Base-by-base conservation (phyloP, 1,284 basidiomycete species). In the Gymnopus androsaceus region DNA sequence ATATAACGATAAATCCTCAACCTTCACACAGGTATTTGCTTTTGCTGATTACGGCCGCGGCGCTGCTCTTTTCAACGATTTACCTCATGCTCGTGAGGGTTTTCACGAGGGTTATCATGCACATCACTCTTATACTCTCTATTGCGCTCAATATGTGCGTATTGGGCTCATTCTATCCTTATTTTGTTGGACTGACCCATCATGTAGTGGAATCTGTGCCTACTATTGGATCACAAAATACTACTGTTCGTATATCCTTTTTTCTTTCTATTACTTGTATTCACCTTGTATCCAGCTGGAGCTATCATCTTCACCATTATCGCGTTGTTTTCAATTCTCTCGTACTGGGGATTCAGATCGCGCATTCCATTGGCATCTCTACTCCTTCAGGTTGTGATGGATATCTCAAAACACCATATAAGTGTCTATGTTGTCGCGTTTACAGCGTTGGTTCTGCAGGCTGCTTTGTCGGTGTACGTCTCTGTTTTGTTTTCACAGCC, bases 351-450 rank as follows among this genome's bases (percentile, higher is more conserved):
- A 5, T 87, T 83, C 68, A 78, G 80, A 41, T 78, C 81, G 4
- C 81, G 91, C 23, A 94, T 95, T 55, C 92, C 92, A 0, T 74
- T 95, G 3, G 87, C 90, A 2, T 84, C 87, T 17, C 72, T 94
- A 6, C 78, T 94, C 5, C 78, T 95, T 3, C 88, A 94, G 69
- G 86, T 91, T 25, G 84, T 88, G 3, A 90, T 94, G 76, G 90
- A 93, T 63, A 80, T 93, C 37, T 81, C 88, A 42, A 93, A 93
- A 66, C 88, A 91, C 64, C 90, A 94, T 71, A 83, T 79, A 56
- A 86, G 84, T 44, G 90, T 94, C 23, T 94, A 91, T 66, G 73
- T 84, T n/a, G 88, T 94, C 14, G 88, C 88, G 1, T 82, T 95
- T 61, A 61, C 79, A 31, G 85, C 88, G 1, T 74, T 94, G 8